A percentile compares a stretch with the other conserved stretches of the same genome.
Evolutionary conservation across 257 asterid species (phyloP).

Genomic region (Solanum medicagineum): DNA sequence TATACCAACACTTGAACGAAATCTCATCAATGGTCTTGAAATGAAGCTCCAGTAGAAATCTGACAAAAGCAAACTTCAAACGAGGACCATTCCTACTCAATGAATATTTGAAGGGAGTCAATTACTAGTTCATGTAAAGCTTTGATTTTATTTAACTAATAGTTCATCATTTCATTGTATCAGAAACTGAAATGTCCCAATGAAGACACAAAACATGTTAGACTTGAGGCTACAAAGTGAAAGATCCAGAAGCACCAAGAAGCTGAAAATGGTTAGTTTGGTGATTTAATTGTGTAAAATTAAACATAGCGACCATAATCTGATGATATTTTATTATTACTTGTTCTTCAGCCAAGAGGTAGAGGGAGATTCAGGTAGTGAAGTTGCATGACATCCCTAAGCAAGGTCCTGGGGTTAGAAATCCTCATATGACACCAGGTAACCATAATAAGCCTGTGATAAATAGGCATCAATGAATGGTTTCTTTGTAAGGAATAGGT

Average conservation of each 20-base stretch:
- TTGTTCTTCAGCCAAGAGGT: slow-evolving; percentile 50
- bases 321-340: background rate
- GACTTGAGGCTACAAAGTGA: slow-evolving; percentile 68
- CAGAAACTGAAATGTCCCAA: slow-evolving; percentile 28
- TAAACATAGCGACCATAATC: background rate
- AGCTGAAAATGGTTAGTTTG: slow-evolving; percentile 62
- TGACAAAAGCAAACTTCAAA: background rate
- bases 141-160: background rate
- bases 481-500: background rate
- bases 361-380: slow-evolving; percentile 12
- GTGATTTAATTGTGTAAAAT: background rate
- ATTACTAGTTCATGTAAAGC: background rate
- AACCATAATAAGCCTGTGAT: slow-evolving; percentile 42
- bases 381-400: slow-evolving; percentile 58
- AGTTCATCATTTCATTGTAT: background rate
- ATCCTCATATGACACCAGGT: slow-evolving; percentile 41
- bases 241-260: slow-evolving; percentile 81
- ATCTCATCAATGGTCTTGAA: slow-evolving; percentile 9
- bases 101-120: background rate
- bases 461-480: slow-evolving; percentile 33
- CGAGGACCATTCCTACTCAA: slow-evolving; percentile 30
- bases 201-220: slow-evolving; percentile 26
- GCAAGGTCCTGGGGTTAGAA: slow-evolving; percentile 32
- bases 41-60: slow-evolving; percentile 24
- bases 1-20: too few species aligned